Evolutionary conservation across 805 yeast genomes (phyloP).

Genomic region (Isabelozyma gotoi): DNA sequence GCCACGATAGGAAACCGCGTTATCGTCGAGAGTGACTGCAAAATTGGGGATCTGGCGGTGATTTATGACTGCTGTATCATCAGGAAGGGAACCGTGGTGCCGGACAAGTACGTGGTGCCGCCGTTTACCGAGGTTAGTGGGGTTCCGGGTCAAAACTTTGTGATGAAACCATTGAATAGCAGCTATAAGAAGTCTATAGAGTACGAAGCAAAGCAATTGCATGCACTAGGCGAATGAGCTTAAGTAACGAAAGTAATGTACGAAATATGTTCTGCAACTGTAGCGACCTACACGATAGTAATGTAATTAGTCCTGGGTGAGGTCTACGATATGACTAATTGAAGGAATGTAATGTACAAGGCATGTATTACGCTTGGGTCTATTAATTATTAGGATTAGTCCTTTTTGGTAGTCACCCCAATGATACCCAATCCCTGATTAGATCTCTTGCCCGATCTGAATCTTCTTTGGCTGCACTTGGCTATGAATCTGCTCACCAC

Average conservation of each 20-base stretch:
- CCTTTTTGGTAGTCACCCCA: conserved; percentile 20
- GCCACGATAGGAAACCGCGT: conserved; percentile 51
- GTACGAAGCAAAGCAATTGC: conserved; percentile 28
- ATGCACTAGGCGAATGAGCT: conserved; percentile 13
- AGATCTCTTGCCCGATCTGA: neutral
- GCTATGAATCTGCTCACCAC: conserved; percentile 1
- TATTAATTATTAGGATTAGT: no score
- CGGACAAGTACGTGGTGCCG: conserved; percentile 47
- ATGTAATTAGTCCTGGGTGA: no score
- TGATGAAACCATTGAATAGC: conserved; percentile 21
- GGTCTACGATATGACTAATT: no score
- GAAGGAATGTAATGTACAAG: no score
- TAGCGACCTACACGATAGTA: no score
- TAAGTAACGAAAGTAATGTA: neutral
- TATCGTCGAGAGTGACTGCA: conserved; percentile 41
- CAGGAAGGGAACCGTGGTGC: conserved; percentile 39
- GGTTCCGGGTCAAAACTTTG: conserved; percentile 31
- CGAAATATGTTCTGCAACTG: neutral
- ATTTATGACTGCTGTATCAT: conserved; percentile 55
- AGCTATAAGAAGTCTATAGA: conserved; percentile 39
- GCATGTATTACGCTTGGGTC: no score
- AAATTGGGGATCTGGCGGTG: conserved; percentile 32
- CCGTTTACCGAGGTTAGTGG: conserved; percentile 50
- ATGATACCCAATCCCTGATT: conserved; percentile 15
- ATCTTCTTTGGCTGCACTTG: conserved; percentile 5